Evolutionary conservation across 768 basidiomycete species (phyloP).

Genomic region (Floccularia luteovirens): DNA sequence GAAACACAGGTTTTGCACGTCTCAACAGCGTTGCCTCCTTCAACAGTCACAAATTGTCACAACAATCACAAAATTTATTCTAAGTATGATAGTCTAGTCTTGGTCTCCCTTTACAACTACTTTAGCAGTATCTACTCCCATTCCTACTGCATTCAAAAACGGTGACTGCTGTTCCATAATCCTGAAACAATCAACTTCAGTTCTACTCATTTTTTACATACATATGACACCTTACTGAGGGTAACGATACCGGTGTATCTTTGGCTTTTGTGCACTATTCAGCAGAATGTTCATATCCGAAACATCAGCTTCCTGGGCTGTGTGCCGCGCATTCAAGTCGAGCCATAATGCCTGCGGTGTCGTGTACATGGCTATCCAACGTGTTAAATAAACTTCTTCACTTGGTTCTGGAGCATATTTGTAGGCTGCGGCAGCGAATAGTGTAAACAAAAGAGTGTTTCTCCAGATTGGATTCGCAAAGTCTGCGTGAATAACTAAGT

Average conservation of each 20-base stretch:
- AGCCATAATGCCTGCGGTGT: constrained; percentile 50
- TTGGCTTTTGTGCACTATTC: constrained; percentile 34
- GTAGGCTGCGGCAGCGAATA: constrained; percentile 48
- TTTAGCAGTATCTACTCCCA: constrained; percentile 22
- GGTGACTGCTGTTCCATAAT: constrained; percentile 53
- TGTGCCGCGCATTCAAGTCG: constrained; percentile 48
- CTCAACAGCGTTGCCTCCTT: not conserved
- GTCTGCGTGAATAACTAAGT: constrained; percentile 25
- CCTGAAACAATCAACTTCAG: constrained; percentile 24
- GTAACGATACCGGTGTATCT: constrained; percentile 57
- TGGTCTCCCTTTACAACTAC: constrained; percentile 24
- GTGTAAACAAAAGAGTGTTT: constrained; percentile 43
- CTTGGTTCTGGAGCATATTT: constrained; percentile 60
- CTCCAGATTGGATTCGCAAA: constrained; percentile 66
- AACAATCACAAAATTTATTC: not conserved
- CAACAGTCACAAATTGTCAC: not conserved
- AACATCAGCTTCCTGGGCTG: constrained; percentile 32
- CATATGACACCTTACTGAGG: constrained; percentile 54
- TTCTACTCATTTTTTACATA: constrained; percentile 6
- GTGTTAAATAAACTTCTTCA: constrained; percentile 58
- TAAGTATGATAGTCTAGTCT: constrained; percentile 7
- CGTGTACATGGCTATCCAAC: constrained; percentile 54
- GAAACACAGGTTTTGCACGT: not conserved
- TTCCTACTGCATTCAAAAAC: constrained; percentile 53
- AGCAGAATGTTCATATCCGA: constrained; percentile 36